Percentiles rank a stretch among this genome's conserved stretches.
Evolutionary conservation across 169 alveolate species (phyloP).

Genomic region (Plasmodium billcollinsi): DNA sequence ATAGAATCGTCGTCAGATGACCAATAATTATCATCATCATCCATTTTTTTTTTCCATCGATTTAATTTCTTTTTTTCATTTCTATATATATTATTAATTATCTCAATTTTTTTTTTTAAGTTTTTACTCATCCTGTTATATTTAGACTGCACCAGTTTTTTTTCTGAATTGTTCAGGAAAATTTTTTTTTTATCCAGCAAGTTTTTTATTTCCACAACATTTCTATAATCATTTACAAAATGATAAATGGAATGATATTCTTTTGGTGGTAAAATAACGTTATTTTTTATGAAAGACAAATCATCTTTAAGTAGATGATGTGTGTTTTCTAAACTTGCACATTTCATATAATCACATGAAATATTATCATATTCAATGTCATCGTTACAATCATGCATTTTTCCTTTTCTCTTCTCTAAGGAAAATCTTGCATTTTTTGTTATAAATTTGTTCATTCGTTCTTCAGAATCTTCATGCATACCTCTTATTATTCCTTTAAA

Average conservation of each 20-base stretch:
- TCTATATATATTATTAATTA: conserved; percentile 38
- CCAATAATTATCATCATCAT: background rate
- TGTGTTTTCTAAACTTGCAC: too few species aligned
- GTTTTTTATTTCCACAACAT: conserved; percentile 18
- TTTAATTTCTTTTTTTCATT: conserved; percentile 21
- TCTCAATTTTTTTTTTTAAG: conserved; percentile 36
- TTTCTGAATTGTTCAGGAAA: conserved; percentile 16
- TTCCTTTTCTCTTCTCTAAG: too few species aligned
- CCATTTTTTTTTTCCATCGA: background rate
- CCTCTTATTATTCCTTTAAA: too few species aligned
- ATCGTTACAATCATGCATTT: too few species aligned
- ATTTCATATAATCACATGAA: too few species aligned
- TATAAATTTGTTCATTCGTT: too few species aligned
- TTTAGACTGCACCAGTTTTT: background rate
- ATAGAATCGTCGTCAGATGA: background rate
- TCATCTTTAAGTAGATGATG: too few species aligned
- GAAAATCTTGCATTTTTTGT: too few species aligned
- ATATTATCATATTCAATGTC: too few species aligned
- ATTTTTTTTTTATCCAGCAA: conserved; percentile 13
- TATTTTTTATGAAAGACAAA: background rate
- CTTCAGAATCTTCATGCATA: too few species aligned
- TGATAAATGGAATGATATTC: background rate
- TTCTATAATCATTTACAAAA: conserved; percentile 45
- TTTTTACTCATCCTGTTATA: conserved; percentile 67
- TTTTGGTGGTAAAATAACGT: conserved; percentile 25